phyloP scores from a whole-genome alignment of 1,284 basidiomycete genomes.

The Trametes versicolor region DNA sequence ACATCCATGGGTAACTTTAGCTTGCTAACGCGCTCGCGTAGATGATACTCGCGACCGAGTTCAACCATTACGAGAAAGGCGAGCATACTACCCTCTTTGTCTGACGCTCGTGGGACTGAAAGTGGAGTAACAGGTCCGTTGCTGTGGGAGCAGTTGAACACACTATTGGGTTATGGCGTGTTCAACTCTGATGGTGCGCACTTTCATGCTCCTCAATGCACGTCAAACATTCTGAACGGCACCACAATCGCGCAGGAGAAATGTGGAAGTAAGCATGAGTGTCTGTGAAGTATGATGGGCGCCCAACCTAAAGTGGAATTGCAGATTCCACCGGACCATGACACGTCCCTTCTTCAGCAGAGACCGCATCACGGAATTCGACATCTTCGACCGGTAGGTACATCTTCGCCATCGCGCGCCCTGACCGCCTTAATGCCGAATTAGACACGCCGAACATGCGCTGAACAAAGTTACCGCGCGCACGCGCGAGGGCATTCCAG shows the following conservation, averaged over 20 bases:
- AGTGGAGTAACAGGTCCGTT: conserved; percentile 13
- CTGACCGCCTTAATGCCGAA: not conserved
- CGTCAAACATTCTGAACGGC: too few relatives aligned
- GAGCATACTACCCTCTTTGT: not conserved
- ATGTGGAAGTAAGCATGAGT: conserved; percentile 43
- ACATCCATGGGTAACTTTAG: too few relatives aligned
- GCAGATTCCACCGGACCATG: conserved; percentile 60
- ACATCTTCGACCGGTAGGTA: conserved; percentile 53
- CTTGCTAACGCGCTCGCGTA: conserved; percentile 3
- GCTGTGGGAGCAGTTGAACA: conserved; percentile 31
- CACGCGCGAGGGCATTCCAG: conserved; percentile 52
- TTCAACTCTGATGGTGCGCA: conserved; percentile 50
- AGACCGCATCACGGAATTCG: conserved; percentile 59
- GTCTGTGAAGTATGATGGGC: not conserved
- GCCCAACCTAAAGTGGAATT: not conserved
- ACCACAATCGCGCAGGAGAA: conserved; percentile 33
- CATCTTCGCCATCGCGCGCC: not conserved
- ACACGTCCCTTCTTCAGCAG: conserved; percentile 62
- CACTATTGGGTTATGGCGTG: conserved; percentile 48
- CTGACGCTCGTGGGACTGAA: not conserved
- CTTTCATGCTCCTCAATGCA: not conserved
- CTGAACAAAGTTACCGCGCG: conserved; percentile 47
- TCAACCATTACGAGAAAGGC: conserved; percentile 46
- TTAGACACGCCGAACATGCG: conserved; percentile 43
- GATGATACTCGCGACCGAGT: conserved; percentile 45